Conservation (phyloP, 345 rosid species). For the Dovyalis caffra region DNA sequence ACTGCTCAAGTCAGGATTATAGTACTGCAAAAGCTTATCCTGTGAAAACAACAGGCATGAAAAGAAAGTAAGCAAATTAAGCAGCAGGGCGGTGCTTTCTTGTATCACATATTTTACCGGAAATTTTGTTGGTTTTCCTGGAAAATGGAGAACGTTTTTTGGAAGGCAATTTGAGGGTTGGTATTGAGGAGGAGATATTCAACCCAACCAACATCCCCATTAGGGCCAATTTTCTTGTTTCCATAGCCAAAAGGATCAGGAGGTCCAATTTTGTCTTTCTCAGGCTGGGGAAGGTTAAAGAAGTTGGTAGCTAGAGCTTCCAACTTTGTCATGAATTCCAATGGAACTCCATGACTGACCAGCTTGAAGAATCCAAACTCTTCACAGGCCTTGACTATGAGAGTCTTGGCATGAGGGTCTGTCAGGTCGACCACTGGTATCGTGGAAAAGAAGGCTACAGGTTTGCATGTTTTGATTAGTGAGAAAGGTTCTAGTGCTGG, state of each 20-base stretch:
- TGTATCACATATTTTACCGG: slow-evolving; percentile 35
- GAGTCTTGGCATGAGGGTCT: slow-evolving; percentile 57
- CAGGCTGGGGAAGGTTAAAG: slow-evolving; percentile 59
- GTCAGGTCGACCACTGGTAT: slow-evolving; percentile 63
- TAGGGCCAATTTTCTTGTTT: slow-evolving; percentile 57
- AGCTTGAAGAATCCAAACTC: slow-evolving; percentile 83
- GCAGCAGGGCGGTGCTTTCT: not conserved
- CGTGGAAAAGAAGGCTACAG: slow-evolving; percentile 25
- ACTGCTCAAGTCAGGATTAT: too few relatives aligned
- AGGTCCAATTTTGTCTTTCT: slow-evolving; percentile 64
- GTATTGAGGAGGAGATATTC: slow-evolving; percentile 64
- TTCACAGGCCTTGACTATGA: slow-evolving; percentile 58
- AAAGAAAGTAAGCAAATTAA: not conserved
- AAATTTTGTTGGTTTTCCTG: slow-evolving; percentile 38
- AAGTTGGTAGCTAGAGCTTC: slow-evolving; percentile 56
- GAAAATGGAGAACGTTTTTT: slow-evolving; percentile 32
- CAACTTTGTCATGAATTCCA: slow-evolving; percentile 43
- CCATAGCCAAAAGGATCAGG: slow-evolving; percentile 83
- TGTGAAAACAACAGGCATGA: slow-evolving; percentile 12
- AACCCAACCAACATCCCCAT: slow-evolving; percentile 82
- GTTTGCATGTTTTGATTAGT: slow-evolving; percentile 59
- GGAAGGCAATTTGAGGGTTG: slow-evolving; percentile 29
- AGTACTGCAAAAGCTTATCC: not conserved
- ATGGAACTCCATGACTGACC: slow-evolving; percentile 70
- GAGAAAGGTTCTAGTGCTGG: slow-evolving; percentile 51